Percentiles rank a stretch among this genome's conserved stretches.
Conservation (phyloP, 352 stramenopile species). For the Blastocystis sp. region DNA sequence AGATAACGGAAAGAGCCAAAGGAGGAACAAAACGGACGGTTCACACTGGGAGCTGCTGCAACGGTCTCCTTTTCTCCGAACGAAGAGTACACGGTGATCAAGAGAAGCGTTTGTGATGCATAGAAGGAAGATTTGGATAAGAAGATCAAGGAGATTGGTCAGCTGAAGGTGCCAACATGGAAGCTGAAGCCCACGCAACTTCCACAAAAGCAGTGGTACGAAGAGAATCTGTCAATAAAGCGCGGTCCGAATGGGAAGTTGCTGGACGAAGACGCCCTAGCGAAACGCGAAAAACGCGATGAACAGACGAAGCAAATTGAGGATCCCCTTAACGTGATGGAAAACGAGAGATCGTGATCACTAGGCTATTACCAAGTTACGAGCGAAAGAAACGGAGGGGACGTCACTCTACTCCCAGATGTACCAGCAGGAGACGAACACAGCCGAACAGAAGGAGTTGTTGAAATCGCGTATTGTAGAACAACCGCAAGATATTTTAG, state of each 20-base stretch:
- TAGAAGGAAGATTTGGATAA: conserved; percentile 29
- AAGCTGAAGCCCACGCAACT: conserved; percentile 37
- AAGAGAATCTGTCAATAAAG: not conserved
- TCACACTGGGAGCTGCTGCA: not conserved
- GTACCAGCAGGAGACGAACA: not conserved
- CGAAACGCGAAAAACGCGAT: not conserved
- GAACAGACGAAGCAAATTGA: not conserved
- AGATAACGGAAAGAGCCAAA: too few species aligned
- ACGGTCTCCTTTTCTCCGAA: conserved; percentile 7
- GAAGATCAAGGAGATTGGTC: conserved; percentile 39
- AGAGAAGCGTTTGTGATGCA: not conserved
- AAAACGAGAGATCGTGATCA: not conserved
- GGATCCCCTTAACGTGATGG: not conserved
- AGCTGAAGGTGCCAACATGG: conserved; percentile 38
- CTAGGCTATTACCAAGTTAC: not conserved
- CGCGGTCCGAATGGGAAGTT: not conserved
- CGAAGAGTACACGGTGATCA: not conserved
- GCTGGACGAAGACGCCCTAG: not conserved
- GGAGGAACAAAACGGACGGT: too few species aligned
- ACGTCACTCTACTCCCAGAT: not conserved
- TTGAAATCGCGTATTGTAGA: conserved; percentile 14
- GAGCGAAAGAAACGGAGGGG: not conserved
- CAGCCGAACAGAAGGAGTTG: not conserved
- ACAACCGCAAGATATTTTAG: conserved; percentile 34
- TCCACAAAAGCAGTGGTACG: conserved; percentile 6